Conservation (phyloP, 2,329 filamentous ascomycete species). For the Neopestalotiopsis sp. region DNA sequence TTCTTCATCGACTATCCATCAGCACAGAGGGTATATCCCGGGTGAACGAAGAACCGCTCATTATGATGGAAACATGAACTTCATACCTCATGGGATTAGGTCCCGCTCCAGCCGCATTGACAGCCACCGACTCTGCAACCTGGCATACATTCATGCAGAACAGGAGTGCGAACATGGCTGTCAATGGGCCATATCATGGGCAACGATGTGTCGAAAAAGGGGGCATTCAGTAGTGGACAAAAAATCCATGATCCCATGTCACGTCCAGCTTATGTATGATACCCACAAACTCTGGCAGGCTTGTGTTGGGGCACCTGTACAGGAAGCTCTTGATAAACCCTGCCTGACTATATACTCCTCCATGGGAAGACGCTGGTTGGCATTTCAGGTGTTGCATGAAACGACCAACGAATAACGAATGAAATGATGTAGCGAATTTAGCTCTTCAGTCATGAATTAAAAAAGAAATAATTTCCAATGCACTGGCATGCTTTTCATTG, state of each 20-base stretch:
- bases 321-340: background rate
- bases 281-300: background rate
- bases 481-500: too few relatives aligned
- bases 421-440: too few relatives aligned
- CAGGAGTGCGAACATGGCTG: background rate
- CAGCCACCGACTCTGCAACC: background rate
- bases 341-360: background rate
- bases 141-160: background rate
- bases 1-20: conserved; percentile 17
- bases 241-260: background rate
- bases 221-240: background rate
- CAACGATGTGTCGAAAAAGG: background rate
- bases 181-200: background rate
- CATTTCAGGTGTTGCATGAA: too few relatives aligned
- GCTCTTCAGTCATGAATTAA: too few relatives aligned
- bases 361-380: too few relatives aligned
- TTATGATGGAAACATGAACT: background rate
- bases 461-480: too few relatives aligned
- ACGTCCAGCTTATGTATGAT: background rate
- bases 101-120: background rate
- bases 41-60: background rate
- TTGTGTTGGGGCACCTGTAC: background rate
- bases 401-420: too few relatives aligned
- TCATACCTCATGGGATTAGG: background rate
- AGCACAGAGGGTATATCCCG: background rate